Base-by-base conservation (phyloP, 345 rosid species). In the Syzygium oleosum region DNA sequence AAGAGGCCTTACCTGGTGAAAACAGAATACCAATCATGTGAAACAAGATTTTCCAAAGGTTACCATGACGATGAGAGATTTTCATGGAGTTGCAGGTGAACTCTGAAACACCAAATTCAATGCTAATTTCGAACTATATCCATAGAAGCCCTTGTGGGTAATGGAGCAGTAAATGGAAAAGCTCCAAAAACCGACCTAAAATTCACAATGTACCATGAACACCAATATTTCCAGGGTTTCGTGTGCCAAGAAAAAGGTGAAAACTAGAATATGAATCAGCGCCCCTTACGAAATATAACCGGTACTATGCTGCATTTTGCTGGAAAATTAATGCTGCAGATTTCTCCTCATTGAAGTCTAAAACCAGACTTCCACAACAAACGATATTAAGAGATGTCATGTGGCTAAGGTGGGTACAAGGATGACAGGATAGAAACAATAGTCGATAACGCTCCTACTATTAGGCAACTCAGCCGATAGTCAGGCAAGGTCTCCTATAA, bases 1-100 rank as follows among this genome's bases (percentile, higher is more conserved):
- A 41, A 97, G 93, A 21, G 96, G 92, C 90, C 99, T 94, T 84
- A 96, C 96, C 99, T 97, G 94, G 87, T 41, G 85, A 29, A 43
- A 87, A 84, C 85, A 68, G 23, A 23, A 43, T 43, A 56, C 29
- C 79, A 13, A 59, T 46, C 4, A 25, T 27, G 61, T 17, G 41
- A 27, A 49, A 63, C 7, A 31, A 16, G n/a, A 41, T 52, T 38
- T 43, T 68, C 41, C 29, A 65, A 0, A 23, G 52, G 54, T 43
- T 27, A 65, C 12, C 38, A 1, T 38, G 25, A 86, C 2, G 52
- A 53, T 22, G 46, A 29, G 51, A 55, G 16, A 34, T 73, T 38
- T 73, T 38, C 49, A 73, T 73, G 4, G 83, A 38, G 83, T 19
- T 73, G 49, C 49, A 19, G 25, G 25, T 55, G 59, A 55, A 9